Base-by-base conservation (phyloP, 2,329 filamentous ascomycete species). In the Aspergillus ustus region DNA sequence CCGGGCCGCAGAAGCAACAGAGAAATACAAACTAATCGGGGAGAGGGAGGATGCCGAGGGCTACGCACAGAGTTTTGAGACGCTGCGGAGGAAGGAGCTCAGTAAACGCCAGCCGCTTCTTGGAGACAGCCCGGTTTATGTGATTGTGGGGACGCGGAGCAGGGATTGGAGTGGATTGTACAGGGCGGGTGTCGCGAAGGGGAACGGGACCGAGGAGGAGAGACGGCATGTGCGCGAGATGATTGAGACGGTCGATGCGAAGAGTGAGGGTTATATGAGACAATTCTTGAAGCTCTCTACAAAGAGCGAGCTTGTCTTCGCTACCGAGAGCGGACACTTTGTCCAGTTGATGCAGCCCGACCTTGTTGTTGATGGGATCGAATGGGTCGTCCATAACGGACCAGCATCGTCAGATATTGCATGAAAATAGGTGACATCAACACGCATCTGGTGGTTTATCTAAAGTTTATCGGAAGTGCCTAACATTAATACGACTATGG, bases 271-370 rank as follows among this genome's bases (percentile, higher is more conserved):
- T n/a, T 63, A 77, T 4, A 69, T 71, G 69, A 71, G 61, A 43
- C 66, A 72, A 53, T 63, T 67, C 17, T 60, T 71, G 60, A 72
- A 67, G 25, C 63, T 75, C 7, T 75, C 72, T 45, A 75, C 64
- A 1, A 72, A 63, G 56, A 66, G 67, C 7, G 64, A 70, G 59
- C 59, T 74, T 45, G 68, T 73, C 7, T 70, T 72, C 61, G 72
- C 72, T 1, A 52, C 9, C 1, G 63, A 73, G 62, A 77, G 75
- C 72, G 75, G 75, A 3, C 76, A 77, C 57, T 70, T 71, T 67
- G 66, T 78, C 2, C 71, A 78, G 53, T 37, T 78, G 34, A 76
- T 70, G 34, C 68, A 76, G 64, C 75, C 76, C 34, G 73, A 77
- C 19, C 49, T 73, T 58, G 68, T 77, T 66, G 72, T 72, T 40